Evolutionary conservation across 331 rosid species (phyloP).

Genomic region (Rhamnella rubrinervis): DNA sequence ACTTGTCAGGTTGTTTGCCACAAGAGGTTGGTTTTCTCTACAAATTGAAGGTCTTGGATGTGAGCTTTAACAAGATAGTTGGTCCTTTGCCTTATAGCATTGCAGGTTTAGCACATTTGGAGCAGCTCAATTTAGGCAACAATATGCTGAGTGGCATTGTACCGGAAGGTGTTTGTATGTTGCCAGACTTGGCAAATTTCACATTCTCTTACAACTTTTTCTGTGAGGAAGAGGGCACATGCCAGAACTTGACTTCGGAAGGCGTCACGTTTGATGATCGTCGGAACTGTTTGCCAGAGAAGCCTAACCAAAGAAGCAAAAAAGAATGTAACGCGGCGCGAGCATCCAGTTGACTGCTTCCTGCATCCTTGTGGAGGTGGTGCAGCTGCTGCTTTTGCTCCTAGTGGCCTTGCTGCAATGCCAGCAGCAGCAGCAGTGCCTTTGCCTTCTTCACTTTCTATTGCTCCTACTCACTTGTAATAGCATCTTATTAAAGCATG

Average conservation of each 20-base stretch:
- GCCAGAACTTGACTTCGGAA: slow-evolving; percentile 55
- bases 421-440: slow-evolving; percentile 17
- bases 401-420: slow-evolving; percentile 17
- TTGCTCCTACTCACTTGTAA: slow-evolving; percentile 24
- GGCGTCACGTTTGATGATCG: slow-evolving; percentile 50
- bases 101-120: slow-evolving; percentile 75
- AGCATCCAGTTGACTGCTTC: slow-evolving; percentile 53
- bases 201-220: slow-evolving; percentile 78
- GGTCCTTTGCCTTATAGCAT: slow-evolving; percentile 85
- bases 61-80: slow-evolving; percentile 60
- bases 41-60: slow-evolving; percentile 75
- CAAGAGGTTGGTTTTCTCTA: slow-evolving; percentile 80
- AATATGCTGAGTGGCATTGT: slow-evolving; percentile 67
- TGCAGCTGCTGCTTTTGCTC: slow-evolving; percentile 16
- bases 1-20: slow-evolving; percentile 78
- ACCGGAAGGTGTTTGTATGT: slow-evolving; percentile 57
- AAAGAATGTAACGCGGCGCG: slow-evolving; percentile 56
- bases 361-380: slow-evolving; percentile 29
- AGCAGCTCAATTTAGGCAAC: slow-evolving; percentile 66
- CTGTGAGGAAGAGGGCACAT: slow-evolving; percentile 81
- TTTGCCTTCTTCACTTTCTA: slow-evolving; percentile 25
- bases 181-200: slow-evolving; percentile 71
- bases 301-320: slow-evolving; percentile 64
- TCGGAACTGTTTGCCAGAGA: slow-evolving; percentile 68
- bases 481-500: background rate